Conservation (phyloP, 208 protist species). For the Crithidia acanthocephali region DNA sequence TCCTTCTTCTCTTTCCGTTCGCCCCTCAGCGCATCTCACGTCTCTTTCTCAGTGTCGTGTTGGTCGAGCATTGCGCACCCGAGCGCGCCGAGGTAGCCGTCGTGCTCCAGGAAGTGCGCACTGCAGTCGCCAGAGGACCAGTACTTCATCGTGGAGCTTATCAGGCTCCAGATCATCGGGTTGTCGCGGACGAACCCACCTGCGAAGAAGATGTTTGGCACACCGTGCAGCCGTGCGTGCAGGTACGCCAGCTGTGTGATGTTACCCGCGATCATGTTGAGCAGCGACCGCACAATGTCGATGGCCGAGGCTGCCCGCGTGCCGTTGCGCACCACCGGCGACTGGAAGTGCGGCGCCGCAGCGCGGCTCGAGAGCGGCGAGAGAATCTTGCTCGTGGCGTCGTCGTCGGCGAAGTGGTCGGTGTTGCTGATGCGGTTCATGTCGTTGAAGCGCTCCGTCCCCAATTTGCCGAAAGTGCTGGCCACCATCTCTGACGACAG, state of each 20-base stretch:
- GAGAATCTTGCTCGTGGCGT: conserved; percentile 39
- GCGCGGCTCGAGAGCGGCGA: conserved; percentile 25
- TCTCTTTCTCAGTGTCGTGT: neutral
- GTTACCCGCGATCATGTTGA: conserved; percentile 97
- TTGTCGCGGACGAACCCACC: conserved; percentile 96
- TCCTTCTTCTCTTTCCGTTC: neutral
- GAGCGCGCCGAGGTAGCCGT: conserved; percentile 96
- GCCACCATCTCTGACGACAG: conserved; percentile 86
- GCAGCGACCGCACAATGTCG: conserved; percentile 90
- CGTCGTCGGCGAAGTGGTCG: conserved; percentile 45
- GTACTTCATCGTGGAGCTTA: conserved; percentile 92
- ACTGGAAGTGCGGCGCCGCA: conserved; percentile 8
- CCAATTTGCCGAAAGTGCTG: conserved; percentile 91
- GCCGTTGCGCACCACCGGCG: conserved; percentile 19
- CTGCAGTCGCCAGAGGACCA: conserved; percentile 93
- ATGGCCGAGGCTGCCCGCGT: conserved; percentile 53
- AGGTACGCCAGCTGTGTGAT: conserved; percentile 97
- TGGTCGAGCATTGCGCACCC: conserved; percentile 72
- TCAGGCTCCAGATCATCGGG: conserved; percentile 87
- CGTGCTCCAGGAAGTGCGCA: conserved; percentile 96
- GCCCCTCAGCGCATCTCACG: too few species aligned
- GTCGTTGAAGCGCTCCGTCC: conserved; percentile 73
- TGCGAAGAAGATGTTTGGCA: conserved; percentile 96
- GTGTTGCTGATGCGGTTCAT: conserved; percentile 25
- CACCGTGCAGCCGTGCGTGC: conserved; percentile 88